These are phyloP conservation scores for Globisporangium lucens DNA, from an alignment of 352 stramenopile species.

Conservation along the genomic window DNA sequence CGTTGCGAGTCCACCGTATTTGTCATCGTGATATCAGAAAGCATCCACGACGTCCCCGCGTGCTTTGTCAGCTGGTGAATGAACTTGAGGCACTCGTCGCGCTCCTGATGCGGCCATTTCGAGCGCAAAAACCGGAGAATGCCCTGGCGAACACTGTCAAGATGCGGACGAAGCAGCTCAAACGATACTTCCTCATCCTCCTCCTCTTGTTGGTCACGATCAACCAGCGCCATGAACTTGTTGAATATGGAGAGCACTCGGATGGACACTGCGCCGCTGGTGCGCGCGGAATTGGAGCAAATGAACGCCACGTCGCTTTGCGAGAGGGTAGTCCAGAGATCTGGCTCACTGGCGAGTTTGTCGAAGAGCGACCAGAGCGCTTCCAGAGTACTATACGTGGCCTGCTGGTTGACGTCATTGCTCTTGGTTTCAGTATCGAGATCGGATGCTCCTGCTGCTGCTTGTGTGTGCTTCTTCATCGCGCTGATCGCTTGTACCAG, in stretches of 20 bases:
- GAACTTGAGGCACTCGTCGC: conserved; percentile 57
- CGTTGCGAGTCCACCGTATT: background rate
- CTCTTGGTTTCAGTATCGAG: conserved; percentile 15
- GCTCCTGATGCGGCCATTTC: conserved; percentile 73
- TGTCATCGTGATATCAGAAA: conserved; percentile 44
- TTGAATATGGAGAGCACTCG: conserved; percentile 53
- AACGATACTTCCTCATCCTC: conserved; percentile 22
- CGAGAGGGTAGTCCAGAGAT: conserved; percentile 47
- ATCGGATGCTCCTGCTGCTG: background rate
- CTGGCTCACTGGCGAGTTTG: conserved; percentile 25
- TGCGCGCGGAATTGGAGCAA: conserved; percentile 47
- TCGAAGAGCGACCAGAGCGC: conserved; percentile 52
- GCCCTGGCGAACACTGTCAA: conserved; percentile 55
- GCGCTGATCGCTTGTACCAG: conserved; percentile 43
- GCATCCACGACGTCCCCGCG: conserved; percentile 56
- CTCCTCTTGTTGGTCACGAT: conserved; percentile 17
- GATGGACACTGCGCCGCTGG: conserved; percentile 32
- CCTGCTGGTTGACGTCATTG: conserved; percentile 16
- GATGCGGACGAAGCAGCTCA: conserved; percentile 51
- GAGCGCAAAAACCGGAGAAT: conserved; percentile 59
- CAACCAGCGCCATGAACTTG: conserved; percentile 50
- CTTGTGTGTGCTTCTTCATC: conserved; percentile 34
- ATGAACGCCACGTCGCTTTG: conserved; percentile 68
- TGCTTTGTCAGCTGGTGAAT: conserved; percentile 64
- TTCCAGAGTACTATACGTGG: conserved; percentile 17